Evolutionary conservation across 805 yeast species (phyloP).

Genomic region (Zygotorulaspora chibaensis): DNA sequence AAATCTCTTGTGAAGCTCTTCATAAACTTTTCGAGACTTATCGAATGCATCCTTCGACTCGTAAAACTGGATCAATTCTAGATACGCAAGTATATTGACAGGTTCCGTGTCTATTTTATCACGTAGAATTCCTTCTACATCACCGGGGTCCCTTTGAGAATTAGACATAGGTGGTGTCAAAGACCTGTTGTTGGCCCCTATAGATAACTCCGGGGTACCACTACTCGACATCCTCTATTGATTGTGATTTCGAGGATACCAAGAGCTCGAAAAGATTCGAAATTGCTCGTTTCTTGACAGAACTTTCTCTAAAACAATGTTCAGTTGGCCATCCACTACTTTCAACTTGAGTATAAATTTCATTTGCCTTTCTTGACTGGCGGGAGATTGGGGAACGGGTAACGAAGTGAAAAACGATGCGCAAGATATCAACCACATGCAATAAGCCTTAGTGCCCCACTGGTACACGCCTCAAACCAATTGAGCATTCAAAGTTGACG

Average conservation of each 20-base stretch:
- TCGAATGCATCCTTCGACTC: slow-evolving; percentile 55
- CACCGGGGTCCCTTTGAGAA: slow-evolving; percentile 26
- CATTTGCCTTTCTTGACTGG: too few species aligned
- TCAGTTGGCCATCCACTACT: too few species aligned
- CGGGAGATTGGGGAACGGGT: too few species aligned
- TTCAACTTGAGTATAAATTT: too few species aligned
- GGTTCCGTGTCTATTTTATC: slow-evolving; percentile 51
- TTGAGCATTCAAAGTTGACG: not conserved
- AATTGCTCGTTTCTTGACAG: too few species aligned
- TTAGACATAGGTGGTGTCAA: slow-evolving; percentile 9
- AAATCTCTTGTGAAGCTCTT: slow-evolving; percentile 57
- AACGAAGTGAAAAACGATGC: too few species aligned
- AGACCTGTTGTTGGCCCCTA: slow-evolving; percentile 10
- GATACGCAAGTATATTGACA: slow-evolving; percentile 54
- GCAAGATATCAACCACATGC: too few species aligned
- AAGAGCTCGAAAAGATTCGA: too few species aligned
- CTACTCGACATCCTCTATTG: slow-evolving; percentile 9
- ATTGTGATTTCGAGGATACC: not conserved
- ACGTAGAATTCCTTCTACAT: slow-evolving; percentile 55
- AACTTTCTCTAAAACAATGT: too few species aligned
- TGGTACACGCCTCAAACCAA: too few species aligned
- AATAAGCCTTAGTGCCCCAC: too few species aligned
- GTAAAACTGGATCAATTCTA: slow-evolving; percentile 45
- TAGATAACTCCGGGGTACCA: slow-evolving; percentile 13
- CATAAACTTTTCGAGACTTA: slow-evolving; percentile 54